Conservation (phyloP, 2,329 filamentous ascomycete genomes). For the Rutstroemia sydowiana region DNA sequence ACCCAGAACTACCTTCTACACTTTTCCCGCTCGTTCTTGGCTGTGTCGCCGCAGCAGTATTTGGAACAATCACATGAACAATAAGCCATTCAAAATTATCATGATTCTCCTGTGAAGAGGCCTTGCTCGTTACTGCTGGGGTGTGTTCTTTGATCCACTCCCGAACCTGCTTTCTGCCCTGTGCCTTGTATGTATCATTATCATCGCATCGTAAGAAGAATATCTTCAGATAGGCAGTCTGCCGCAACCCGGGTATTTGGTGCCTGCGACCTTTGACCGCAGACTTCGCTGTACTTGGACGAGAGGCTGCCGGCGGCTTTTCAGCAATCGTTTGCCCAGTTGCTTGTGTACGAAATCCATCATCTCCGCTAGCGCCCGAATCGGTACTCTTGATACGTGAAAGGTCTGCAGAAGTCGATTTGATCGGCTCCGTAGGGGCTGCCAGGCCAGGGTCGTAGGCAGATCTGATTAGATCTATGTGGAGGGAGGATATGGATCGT, state of each 20-base stretch:
- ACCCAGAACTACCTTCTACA: slow-evolving; percentile 42
- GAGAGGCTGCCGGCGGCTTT: slow-evolving; percentile 16
- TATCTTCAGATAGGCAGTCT: slow-evolving; percentile 89
- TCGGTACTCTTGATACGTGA: slow-evolving; percentile 32
- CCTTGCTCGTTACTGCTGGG: slow-evolving; percentile 47
- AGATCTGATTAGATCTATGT: slow-evolving; percentile 71
- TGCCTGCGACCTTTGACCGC: slow-evolving; percentile 61
- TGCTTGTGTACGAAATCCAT: slow-evolving; percentile 54
- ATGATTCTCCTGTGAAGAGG: slow-evolving; percentile 76
- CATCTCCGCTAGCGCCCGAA: slow-evolving; percentile 36
- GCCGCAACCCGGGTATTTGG: slow-evolving; percentile 88
- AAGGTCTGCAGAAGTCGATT: slow-evolving; percentile 28
- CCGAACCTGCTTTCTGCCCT: slow-evolving; percentile 67
- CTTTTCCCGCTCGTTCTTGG: slow-evolving; percentile 54
- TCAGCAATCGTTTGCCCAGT: slow-evolving; percentile 34
- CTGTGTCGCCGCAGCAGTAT: slow-evolving; percentile 72
- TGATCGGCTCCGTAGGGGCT: slow-evolving; percentile 30
- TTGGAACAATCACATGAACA: slow-evolving; percentile 83
- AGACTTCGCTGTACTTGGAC: slow-evolving; percentile 16
- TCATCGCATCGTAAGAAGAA: slow-evolving; percentile 90
- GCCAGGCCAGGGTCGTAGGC: slow-evolving; percentile 37
- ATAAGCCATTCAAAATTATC: slow-evolving; percentile 96
- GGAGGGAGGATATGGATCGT: slow-evolving; percentile 86
- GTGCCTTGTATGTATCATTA: slow-evolving; percentile 84
- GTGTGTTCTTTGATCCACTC: slow-evolving; percentile 86